A percentile compares a stretch with the other conserved stretches of the same genome.
These are phyloP conservation scores for Penicillium ochrochloron DNA, from an alignment of 495 filamentous ascomycete species.

Conservation along the genomic window DNA sequence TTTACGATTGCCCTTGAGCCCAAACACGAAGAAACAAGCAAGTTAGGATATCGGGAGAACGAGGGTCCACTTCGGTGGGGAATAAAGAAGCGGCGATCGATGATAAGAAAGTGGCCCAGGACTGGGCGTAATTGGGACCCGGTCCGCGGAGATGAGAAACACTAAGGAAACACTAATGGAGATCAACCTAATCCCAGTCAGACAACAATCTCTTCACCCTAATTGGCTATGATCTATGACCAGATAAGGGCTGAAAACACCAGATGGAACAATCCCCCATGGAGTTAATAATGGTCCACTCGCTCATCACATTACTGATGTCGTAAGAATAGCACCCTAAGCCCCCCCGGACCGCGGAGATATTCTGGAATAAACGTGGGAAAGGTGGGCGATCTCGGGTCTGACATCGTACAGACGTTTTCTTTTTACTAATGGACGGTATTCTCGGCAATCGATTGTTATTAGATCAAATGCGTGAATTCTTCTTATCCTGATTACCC, in stretches of 20 bases:
- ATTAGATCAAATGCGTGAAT: not conserved
- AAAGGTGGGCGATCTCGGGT: not conserved
- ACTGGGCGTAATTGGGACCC: not conserved
- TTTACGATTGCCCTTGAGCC: not conserved
- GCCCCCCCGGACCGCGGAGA: slow-evolving; percentile 4
- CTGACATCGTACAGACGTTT: not conserved
- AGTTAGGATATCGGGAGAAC: not conserved
- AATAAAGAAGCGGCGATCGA: not conserved
- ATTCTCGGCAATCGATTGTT: not conserved
- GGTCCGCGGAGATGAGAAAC: slow-evolving; percentile 2
- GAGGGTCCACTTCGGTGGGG: slow-evolving; percentile 3
- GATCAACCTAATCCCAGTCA: not conserved
- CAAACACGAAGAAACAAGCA: not conserved
- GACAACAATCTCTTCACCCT: not conserved
- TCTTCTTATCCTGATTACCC: slow-evolving; percentile 3
- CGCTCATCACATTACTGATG: not conserved
- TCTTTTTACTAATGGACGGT: not conserved
- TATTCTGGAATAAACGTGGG: not conserved
- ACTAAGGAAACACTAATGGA: not conserved
- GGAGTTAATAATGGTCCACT: not conserved
- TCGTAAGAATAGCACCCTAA: not conserved
- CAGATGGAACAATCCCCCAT: not conserved
- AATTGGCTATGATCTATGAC: slow-evolving; percentile 3
- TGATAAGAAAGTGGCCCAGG: not conserved
- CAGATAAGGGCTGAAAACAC: slow-evolving; percentile 1